These are phyloP conservation scores for Pichia terricola DNA, from an alignment of 1,139 yeast species.

Conservation along the genomic window DNA sequence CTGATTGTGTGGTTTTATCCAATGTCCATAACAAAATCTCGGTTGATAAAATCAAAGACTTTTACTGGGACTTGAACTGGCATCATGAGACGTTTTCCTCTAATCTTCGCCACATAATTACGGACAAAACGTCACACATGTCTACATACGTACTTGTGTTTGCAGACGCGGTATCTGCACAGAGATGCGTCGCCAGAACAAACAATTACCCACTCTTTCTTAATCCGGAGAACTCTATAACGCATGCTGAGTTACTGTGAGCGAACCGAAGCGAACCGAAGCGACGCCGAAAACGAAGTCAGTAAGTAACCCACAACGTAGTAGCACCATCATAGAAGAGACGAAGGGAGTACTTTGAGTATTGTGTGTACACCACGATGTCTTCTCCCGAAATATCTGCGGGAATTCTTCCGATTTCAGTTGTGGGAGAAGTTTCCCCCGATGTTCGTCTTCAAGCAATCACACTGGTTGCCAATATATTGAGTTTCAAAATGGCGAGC, in stretches of 20 bases:
- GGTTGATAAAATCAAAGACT: slow-evolving; percentile 21
- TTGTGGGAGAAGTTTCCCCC: slow-evolving; percentile 16
- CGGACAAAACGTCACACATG: slow-evolving; percentile 25
- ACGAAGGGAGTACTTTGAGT: too few species aligned
- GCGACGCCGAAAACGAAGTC: too few species aligned
- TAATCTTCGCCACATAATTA: slow-evolving; percentile 7
- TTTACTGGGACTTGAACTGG: slow-evolving; percentile 35
- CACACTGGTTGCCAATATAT: slow-evolving; percentile 33
- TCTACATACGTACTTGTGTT: slow-evolving; percentile 40
- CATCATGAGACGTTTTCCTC: slow-evolving; percentile 22
- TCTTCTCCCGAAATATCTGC: not conserved
- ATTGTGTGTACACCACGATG: not conserved
- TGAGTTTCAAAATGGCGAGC: slow-evolving; percentile 27
- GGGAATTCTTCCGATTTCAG: slow-evolving; percentile 6
- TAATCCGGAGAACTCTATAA: slow-evolving; percentile 25
- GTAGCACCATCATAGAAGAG: too few species aligned
- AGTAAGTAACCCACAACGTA: too few species aligned
- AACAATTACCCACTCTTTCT: slow-evolving; percentile 39
- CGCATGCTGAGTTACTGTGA: slow-evolving; percentile 25
- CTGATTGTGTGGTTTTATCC: slow-evolving; percentile 17
- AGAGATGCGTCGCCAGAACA: slow-evolving; percentile 42
- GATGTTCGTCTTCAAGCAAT: slow-evolving; percentile 32
- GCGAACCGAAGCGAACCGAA: slow-evolving; percentile 14
- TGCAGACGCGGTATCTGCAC: slow-evolving; percentile 38
- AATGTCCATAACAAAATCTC: slow-evolving; percentile 27